Evolutionary conservation across 306 rosid species (phyloP).

Genomic region (Hylodesmum podocarpum): DNA sequence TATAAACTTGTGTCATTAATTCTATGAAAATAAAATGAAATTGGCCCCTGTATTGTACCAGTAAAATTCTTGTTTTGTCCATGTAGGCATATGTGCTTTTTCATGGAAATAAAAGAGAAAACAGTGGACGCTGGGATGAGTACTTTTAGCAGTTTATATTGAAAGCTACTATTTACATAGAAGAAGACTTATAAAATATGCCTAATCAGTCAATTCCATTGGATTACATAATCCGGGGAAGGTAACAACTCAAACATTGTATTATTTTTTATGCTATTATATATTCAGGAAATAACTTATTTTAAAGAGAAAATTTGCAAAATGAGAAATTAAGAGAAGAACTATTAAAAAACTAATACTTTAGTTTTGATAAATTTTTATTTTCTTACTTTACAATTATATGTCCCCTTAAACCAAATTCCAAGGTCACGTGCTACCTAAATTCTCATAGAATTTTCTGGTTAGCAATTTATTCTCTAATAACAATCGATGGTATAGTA

Average conservation of each 20-base stretch:
- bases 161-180: neutral
- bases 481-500: neutral
- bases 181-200: conserved; percentile 1
- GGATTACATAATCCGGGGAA: conserved; percentile 39
- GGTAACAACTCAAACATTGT: conserved; percentile 32
- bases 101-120: neutral
- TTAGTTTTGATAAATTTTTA: neutral
- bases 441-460: neutral
- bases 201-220: neutral
- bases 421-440: neutral
- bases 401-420: neutral
- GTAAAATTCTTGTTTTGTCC: neutral
- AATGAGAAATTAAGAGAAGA: neutral
- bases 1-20: neutral
- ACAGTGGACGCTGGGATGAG: neutral
- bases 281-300: neutral
- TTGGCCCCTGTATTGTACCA: neutral
- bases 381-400: neutral
- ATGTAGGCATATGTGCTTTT: neutral
- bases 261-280: neutral
- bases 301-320: neutral
- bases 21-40: neutral
- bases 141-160: neutral
- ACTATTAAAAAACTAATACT: neutral
- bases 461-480: neutral